Conservation (phyloP, 805 yeast species). For the Yamadazyma scolyti region DNA sequence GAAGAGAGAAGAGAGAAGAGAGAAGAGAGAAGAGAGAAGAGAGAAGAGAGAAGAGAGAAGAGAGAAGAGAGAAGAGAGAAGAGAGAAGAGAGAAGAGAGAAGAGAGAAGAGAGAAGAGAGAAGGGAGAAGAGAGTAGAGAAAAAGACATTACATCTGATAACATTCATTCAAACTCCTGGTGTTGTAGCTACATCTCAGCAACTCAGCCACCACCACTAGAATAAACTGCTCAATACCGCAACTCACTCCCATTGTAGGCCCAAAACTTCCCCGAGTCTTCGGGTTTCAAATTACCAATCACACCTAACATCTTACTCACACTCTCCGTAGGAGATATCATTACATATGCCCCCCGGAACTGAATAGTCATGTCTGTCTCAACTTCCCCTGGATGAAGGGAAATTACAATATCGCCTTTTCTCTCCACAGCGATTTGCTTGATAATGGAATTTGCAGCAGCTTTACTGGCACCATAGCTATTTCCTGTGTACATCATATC, state of each 20-base stretch:
- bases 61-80: too few species aligned
- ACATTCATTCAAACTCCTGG: too few species aligned
- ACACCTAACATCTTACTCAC: constrained; percentile 1
- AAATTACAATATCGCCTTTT: constrained; percentile 2
- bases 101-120: too few species aligned
- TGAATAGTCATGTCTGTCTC: constrained; percentile 25
- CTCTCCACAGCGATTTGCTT: constrained; percentile 19
- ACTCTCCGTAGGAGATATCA: constrained; percentile 4
- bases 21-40: too few species aligned
- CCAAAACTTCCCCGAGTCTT: constrained; percentile 5
- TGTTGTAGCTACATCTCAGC: too few species aligned
- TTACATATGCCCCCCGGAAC: not conserved
- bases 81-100: too few species aligned
- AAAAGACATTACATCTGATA: too few species aligned
- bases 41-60: too few species aligned
- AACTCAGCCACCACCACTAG: too few species aligned
- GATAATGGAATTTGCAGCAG: constrained; percentile 27
- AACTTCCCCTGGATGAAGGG: constrained; percentile 38
- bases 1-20: too few species aligned
- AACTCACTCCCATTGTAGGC: constrained; percentile 4
- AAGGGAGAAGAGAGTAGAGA: too few species aligned
- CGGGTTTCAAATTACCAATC: constrained; percentile 2
- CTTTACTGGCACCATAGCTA: constrained; percentile 33
- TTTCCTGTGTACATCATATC: not conserved
- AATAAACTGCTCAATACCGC: too few species aligned